Evolutionary conservation across 768 basidiomycete genomes (phyloP).

Genomic region (Trametes elegans): DNA sequence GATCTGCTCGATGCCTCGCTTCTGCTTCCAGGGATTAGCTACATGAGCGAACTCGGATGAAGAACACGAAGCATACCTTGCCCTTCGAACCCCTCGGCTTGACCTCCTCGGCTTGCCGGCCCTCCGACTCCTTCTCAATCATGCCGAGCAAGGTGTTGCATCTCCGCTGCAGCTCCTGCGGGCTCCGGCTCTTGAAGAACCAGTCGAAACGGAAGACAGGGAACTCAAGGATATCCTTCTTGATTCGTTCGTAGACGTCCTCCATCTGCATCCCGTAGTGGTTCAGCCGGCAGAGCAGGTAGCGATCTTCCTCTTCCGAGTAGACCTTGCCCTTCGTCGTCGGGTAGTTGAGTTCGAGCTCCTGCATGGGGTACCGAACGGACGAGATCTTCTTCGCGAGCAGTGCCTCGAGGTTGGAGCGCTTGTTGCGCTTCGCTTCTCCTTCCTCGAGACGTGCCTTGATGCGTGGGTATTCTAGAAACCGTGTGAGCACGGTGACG

Average conservation of each 20-base stretch:
- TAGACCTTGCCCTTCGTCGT: conserved; percentile 97
- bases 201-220: conserved; percentile 97
- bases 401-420: conserved; percentile 75
- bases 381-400: conserved; percentile 81
- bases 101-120: conserved; percentile 63
- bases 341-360: conserved; percentile 92
- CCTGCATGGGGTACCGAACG: conserved; percentile 91
- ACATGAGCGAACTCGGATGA: neutral
- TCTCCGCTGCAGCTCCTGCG: conserved; percentile 83
- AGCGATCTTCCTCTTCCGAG: conserved; percentile 95
- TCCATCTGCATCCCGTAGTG: conserved; percentile 88
- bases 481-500: neutral
- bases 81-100: conserved; percentile 50
- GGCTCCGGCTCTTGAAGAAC: conserved; percentile 94
- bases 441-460: conserved; percentile 85
- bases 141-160: conserved; percentile 86
- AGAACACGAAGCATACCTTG: conserved; percentile 46
- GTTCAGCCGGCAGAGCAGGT: conserved; percentile 84
- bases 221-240: conserved; percentile 94
- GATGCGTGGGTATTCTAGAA: conserved; percentile 72
- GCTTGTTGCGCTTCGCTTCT: conserved; percentile 85
- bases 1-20: conserved; percentile 71
- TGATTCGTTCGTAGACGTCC: conserved; percentile 93
- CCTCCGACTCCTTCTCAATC: conserved; percentile 88
- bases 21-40: conserved; percentile 37